A percentile compares a stretch with the other conserved stretches of the same genome.
Conservation (phyloP, 148 eudicot species). For the Simmondsia chinensis region DNA sequence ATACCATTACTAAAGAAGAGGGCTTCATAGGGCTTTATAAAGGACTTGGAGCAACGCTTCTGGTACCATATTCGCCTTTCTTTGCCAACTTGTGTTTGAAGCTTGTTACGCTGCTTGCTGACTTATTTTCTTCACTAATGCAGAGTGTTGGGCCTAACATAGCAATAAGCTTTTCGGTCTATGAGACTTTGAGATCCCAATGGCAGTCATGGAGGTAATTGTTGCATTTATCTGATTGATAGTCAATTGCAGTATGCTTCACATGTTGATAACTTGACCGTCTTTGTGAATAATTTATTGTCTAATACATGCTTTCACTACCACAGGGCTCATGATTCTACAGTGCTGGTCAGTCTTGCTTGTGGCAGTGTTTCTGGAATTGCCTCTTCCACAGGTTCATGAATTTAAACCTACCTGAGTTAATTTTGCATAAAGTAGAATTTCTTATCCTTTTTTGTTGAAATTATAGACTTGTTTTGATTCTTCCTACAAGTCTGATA, state of each 20-base stretch:
- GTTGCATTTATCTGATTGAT: neutral
- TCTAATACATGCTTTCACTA: neutral
- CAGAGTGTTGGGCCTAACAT: conserved; percentile 98
- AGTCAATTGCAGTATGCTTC: neutral
- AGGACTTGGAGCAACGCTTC: conserved; percentile 85
- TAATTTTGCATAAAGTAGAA: no score
- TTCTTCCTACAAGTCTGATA: no score
- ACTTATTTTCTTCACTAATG: conserved; percentile 2
- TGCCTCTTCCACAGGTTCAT: conserved; percentile 90
- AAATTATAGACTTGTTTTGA: no score
- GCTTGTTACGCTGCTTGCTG: neutral
- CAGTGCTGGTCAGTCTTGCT: conserved; percentile 76
- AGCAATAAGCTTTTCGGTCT: conserved; percentile 92
- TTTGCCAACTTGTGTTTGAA: neutral
- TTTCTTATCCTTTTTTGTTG: no score
- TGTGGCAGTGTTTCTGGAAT: conserved; percentile 97
- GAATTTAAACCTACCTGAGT: conserved; percentile 16
- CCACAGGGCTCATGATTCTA: conserved; percentile 72
- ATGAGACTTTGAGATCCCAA: conserved; percentile 71
- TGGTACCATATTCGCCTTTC: conserved; percentile 37
- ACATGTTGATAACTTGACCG: neutral
- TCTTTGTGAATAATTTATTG: neutral
- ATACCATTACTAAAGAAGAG: conserved; percentile 73
- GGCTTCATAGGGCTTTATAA: conserved; percentile 76
- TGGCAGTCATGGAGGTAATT: conserved; percentile 67